Conservation (phyloP, 2,329 filamentous ascomycete genomes). For the Penicillium sp. region DNA sequence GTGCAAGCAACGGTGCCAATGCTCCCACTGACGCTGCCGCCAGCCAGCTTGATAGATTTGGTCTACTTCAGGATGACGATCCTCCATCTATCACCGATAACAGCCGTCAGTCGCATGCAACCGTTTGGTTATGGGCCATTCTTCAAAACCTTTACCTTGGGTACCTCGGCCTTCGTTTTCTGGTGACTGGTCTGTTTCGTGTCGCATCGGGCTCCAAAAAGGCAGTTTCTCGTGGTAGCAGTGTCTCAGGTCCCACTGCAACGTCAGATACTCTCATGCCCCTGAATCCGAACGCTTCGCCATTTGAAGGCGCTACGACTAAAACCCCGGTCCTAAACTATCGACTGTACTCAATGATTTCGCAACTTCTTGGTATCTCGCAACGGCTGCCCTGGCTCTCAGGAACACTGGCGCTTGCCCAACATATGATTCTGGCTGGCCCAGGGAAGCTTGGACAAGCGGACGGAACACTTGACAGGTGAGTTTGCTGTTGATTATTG, state of each 20-base stretch:
- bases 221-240: conserved; percentile 28
- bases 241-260: conserved; percentile 22
- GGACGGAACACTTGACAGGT: conserved; percentile 84
- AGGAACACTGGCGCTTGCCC: conserved; percentile 67
- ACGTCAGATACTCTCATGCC: conserved; percentile 21
- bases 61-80: conserved; percentile 44
- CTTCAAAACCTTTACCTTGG: conserved; percentile 47
- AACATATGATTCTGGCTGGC: conserved; percentile 66
- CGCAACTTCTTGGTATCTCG: conserved; percentile 66
- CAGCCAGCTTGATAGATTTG: conserved; percentile 52
- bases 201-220: conserved; percentile 57
- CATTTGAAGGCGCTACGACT: conserved; percentile 21
- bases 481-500: conserved; percentile 43
- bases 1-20: conserved; percentile 2
- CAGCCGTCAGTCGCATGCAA: conserved; percentile 30
- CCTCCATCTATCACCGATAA: conserved; percentile 21
- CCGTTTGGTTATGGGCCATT: conserved; percentile 45
- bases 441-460: conserved; percentile 69
- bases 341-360: conserved; percentile 67
- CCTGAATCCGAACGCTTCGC: conserved; percentile 27
- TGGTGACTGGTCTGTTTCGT: conserved; percentile 58
- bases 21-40: conserved; percentile 17
- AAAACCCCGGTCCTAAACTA: conserved; percentile 66
- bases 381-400: conserved; percentile 85
- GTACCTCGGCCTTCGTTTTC: conserved; percentile 60